A percentile compares a stretch with the other conserved stretches of the same genome.
phyloP scores from a whole-genome alignment of 768 basidiomycete genomes.

The Phanerochaete sordida region DNA sequence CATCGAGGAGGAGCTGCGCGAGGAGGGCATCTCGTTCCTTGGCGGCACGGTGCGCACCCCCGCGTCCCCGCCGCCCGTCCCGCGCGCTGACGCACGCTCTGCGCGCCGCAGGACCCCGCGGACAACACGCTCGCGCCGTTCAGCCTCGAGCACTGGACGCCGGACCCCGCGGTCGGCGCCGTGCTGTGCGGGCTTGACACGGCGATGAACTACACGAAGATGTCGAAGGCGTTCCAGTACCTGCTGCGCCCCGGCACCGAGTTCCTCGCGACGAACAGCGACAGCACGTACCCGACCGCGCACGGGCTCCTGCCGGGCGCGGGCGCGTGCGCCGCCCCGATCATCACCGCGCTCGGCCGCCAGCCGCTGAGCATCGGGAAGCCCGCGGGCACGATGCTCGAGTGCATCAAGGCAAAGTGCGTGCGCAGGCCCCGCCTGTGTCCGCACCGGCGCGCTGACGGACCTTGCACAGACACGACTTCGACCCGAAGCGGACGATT shows the following conservation, averaged over 20 bases:
- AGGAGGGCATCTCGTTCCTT: slow-evolving; percentile 74
- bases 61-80: slow-evolving; percentile 5
- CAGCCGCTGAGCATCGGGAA: slow-evolving; percentile 85
- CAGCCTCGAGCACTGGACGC: slow-evolving; percentile 60
- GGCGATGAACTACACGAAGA: slow-evolving; percentile 88
- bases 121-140: slow-evolving; percentile 77
- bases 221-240: slow-evolving; percentile 90
- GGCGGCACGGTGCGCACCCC: slow-evolving; percentile 76
- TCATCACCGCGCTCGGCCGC: slow-evolving; percentile 66
- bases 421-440: slow-evolving; percentile 11
- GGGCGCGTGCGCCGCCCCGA: slow-evolving; percentile 79
- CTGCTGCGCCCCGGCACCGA: slow-evolving; percentile 70
- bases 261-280: slow-evolving; percentile 91
- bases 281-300: slow-evolving; percentile 84
- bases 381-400: slow-evolving; percentile 88
- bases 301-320: slow-evolving; percentile 78
- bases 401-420: slow-evolving; percentile 82
- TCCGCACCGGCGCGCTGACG: not conserved
- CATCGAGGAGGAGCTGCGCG: slow-evolving; percentile 88
- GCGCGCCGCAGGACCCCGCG: slow-evolving; percentile 62
- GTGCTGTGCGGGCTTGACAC: slow-evolving; percentile 94
- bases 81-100: not conserved
- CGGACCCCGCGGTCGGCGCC: slow-evolving; percentile 80
- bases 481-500: slow-evolving; percentile 82
- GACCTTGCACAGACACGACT: slow-evolving; percentile 58